phyloP scores from a whole-genome alignment of 2,329 filamentous ascomycete species.

The Calonectria hongkongensis region DNA sequence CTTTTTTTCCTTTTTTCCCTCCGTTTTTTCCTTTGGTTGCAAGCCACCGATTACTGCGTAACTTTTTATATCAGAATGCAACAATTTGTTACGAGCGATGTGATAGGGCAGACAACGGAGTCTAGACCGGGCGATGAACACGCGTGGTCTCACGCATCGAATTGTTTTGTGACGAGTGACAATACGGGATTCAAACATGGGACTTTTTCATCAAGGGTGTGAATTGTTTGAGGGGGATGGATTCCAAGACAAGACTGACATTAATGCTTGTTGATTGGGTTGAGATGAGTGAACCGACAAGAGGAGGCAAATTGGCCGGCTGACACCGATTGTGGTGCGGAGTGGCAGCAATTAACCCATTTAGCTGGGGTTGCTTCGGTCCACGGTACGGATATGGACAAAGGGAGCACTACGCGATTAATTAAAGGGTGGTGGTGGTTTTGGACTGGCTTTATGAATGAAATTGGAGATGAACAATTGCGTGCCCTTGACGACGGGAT shows the following conservation, averaged over 20 bases:
- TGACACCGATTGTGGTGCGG: not conserved
- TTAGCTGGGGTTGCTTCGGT: not conserved
- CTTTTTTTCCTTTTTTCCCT: not conserved
- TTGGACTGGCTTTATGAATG: not conserved
- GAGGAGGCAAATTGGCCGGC: slow-evolving; percentile 10
- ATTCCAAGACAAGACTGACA: slow-evolving; percentile 16
- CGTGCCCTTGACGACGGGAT: not conserved
- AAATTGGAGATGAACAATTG: not conserved
- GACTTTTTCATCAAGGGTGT: not conserved
- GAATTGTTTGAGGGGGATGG: slow-evolving; percentile 18
- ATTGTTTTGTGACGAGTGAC: slow-evolving; percentile 13
- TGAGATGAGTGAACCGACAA: not conserved
- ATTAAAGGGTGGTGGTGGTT: not conserved
- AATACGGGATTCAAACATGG: slow-evolving; percentile 10
- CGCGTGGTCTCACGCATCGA: slow-evolving; percentile 4
- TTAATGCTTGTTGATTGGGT: slow-evolving; percentile 4
- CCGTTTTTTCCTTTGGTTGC: not conserved
- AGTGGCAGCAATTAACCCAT: not conserved
- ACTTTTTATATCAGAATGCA: slow-evolving; percentile 22
- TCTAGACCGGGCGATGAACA: slow-evolving; percentile 16
- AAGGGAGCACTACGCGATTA: not conserved
- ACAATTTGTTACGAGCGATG: slow-evolving; percentile 8
- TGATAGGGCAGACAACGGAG: not conserved
- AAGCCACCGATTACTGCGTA: slow-evolving; percentile 18
- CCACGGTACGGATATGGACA: too few relatives aligned